Conservation (phyloP, 176 grass and related monocot species). For the Ensete glaucum region DNA sequence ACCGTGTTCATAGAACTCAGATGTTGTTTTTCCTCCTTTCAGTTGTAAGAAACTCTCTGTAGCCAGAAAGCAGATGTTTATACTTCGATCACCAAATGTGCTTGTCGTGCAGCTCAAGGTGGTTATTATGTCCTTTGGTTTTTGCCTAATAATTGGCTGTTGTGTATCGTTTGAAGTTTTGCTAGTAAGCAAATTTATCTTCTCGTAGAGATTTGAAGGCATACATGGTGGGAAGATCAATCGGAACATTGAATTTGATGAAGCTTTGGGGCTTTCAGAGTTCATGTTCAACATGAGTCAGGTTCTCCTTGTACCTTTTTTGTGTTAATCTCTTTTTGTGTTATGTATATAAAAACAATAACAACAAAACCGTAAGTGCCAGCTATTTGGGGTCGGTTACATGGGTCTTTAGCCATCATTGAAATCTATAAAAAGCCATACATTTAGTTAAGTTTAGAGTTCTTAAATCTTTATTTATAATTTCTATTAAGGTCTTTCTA, state of each 20-base stretch:
- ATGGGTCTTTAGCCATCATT: no score
- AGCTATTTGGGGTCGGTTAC: no score
- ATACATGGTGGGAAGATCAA: constrained; percentile 91
- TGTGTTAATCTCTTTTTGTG: no score
- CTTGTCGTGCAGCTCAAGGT: constrained; percentile 99
- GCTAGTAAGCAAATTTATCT: neutral
- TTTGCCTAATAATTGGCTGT: constrained; percentile 8
- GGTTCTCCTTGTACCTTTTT: constrained; percentile 26
- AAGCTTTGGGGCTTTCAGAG: constrained; percentile 63
- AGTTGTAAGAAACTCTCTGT: constrained; percentile 91
- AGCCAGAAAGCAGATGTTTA: constrained; percentile 89
- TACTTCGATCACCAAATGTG: constrained; percentile 79
- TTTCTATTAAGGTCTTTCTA: no score
- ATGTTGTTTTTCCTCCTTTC: constrained; percentile 21
- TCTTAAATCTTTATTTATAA: no score
- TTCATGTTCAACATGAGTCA: constrained; percentile 73
- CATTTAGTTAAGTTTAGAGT: no score
- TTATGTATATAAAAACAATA: no score
- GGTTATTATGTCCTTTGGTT: constrained; percentile 19
- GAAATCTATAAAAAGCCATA: no score
- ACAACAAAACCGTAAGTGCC: no score
- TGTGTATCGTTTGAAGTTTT: constrained; percentile 8
- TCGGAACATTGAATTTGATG: constrained; percentile 81
- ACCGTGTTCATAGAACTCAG: neutral
- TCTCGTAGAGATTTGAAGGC: constrained; percentile 83